These are phyloP conservation scores for Trypethelium eluteriae DNA, from an alignment of 495 filamentous ascomycete genomes.

Conservation along the genomic window DNA sequence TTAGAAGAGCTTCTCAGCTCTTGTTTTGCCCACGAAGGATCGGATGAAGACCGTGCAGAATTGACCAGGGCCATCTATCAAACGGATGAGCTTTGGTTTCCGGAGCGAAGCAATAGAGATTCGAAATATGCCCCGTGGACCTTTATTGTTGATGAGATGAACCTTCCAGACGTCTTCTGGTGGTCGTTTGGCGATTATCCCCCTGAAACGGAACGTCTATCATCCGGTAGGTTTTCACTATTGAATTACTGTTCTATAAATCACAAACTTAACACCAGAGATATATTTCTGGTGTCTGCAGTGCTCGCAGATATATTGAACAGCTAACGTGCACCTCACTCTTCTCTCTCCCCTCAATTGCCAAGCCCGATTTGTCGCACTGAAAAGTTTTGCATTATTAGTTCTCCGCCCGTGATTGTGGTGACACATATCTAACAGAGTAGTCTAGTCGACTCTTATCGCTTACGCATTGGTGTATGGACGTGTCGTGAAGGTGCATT, in stretches of 20 bases:
- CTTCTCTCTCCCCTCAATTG: background rate
- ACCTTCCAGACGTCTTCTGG: conserved; percentile 27
- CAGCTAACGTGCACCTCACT: background rate
- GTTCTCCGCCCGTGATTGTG: too few relatives aligned
- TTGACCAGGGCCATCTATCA: conserved; percentile 22
- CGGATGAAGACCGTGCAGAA: conserved; percentile 25
- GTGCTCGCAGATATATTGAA: background rate
- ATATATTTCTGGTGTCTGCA: too few relatives aligned
- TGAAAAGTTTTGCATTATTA: too few relatives aligned
- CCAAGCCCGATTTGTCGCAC: background rate
- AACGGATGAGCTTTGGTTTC: conserved; percentile 16
- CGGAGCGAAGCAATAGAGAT: conserved; percentile 19
- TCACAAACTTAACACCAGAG: background rate
- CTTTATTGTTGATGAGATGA: conserved; percentile 27
- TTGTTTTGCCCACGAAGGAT: conserved; percentile 23
- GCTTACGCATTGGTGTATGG: conserved; percentile 26
- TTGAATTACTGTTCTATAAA: background rate
- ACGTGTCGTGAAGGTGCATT: conserved; percentile 21
- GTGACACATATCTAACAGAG: background rate
- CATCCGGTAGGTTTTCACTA: background rate
- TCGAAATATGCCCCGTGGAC: conserved; percentile 22
- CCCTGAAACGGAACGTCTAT: conserved; percentile 11
- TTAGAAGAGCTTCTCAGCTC: conserved; percentile 21
- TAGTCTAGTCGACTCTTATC: conserved; percentile 17
- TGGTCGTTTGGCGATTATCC: conserved; percentile 24